Percentiles rank a stretch among this genome's conserved stretches.
phyloP scores from a whole-genome alignment of 306 rosid species.

The Trifolium subterraneum region DNA sequence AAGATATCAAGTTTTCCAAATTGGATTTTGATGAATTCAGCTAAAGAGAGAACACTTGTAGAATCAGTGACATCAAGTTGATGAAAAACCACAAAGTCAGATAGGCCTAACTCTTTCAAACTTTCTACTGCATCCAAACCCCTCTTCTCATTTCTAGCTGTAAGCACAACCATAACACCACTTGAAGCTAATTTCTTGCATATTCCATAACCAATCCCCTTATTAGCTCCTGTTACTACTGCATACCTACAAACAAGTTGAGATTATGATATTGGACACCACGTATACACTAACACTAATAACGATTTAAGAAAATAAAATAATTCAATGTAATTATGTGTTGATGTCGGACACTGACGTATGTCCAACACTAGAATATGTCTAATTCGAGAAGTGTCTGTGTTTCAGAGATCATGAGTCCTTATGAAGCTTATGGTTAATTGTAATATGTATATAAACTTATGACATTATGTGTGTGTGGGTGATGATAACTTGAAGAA shows the following conservation, averaged over 20 bases:
- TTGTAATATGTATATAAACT: no score
- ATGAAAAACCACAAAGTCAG: slow-evolving; percentile 42
- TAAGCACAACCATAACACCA: slow-evolving; percentile 41
- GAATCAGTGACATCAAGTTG: slow-evolving; percentile 54
- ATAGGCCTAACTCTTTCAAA: slow-evolving; percentile 42
- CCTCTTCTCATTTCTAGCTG: slow-evolving; percentile 51
- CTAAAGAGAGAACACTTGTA: slow-evolving; percentile 40
- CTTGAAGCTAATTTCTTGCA: slow-evolving; percentile 49
- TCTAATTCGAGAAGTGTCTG: no score
- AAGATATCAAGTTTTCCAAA: slow-evolving; percentile 53
- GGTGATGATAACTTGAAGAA: no score
- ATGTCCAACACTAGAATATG: no score
- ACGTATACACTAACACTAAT: no score
- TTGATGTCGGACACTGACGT: no score
- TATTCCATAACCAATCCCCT: slow-evolving; percentile 51
- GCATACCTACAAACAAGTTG: slow-evolving; percentile 33
- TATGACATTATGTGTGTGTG: no score
- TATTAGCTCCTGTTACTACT: slow-evolving; percentile 49
- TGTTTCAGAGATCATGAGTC: no score
- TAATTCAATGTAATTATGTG: no score
- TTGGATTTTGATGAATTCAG: slow-evolving; percentile 34
- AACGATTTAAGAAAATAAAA: no score
- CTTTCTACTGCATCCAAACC: slow-evolving; percentile 48
- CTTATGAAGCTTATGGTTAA: no score
- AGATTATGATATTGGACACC: no score